A percentile compares a stretch with the other conserved stretches of the same genome.
These are phyloP conservation scores for Ophiostoma fasciatum DNA, from an alignment of 2,329 filamentous ascomycete species.

Conservation along the genomic window DNA sequence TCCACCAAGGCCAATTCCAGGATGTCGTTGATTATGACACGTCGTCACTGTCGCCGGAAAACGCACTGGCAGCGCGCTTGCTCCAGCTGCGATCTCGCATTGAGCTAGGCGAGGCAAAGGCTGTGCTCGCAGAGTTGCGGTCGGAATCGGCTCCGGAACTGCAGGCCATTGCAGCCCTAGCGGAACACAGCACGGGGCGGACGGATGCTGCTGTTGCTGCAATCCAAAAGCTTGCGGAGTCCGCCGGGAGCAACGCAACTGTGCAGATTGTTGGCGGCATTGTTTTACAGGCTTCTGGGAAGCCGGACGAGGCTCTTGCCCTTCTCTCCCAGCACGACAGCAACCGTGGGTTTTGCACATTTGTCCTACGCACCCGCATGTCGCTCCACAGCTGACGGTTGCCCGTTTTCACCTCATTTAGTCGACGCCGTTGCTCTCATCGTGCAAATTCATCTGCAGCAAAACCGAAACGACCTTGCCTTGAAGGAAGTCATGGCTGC, in stretches of 20 bases:
- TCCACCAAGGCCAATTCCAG: conserved; percentile 72
- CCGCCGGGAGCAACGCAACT: conserved; percentile 54
- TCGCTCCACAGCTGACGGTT: neutral
- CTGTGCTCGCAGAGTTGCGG: conserved; percentile 55
- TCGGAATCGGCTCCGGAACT: conserved; percentile 54
- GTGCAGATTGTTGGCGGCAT: conserved; percentile 77
- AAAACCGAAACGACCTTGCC: conserved; percentile 84
- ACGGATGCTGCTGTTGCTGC: conserved; percentile 45
- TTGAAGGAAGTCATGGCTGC: conserved; percentile 78
- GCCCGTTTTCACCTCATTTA: conserved; percentile 15
- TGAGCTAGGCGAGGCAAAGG: conserved; percentile 62
- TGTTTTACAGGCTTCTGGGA: conserved; percentile 63
- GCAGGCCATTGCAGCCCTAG: conserved; percentile 60
- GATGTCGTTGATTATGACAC: conserved; percentile 76
- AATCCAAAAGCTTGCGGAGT: conserved; percentile 52
- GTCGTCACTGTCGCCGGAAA: conserved; percentile 61
- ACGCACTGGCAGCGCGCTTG: conserved; percentile 60
- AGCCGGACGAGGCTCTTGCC: conserved; percentile 71
- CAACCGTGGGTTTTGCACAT: conserved; percentile 43
- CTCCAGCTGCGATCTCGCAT: conserved; percentile 72
- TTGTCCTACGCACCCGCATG: neutral
- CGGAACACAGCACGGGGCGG: conserved; percentile 48
- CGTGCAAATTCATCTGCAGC: conserved; percentile 79
- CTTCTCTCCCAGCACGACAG: conserved; percentile 74
- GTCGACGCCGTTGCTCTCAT: conserved; percentile 71